Evolutionary conservation across 768 basidiomycete species (phyloP).

Genomic region (Trametes cinnabarina): DNA sequence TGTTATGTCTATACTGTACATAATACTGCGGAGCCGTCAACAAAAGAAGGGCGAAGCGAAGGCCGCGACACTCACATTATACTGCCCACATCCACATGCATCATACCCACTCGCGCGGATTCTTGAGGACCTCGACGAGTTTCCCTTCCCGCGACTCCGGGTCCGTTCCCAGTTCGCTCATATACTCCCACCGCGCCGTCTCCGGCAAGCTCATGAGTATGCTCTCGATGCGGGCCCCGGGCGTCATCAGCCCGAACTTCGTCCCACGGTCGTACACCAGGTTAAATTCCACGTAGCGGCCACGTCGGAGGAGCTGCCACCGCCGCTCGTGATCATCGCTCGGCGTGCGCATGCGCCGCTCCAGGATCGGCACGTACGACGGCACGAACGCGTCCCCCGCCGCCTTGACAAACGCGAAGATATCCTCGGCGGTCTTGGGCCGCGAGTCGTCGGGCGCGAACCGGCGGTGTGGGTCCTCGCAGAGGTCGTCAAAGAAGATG

Average conservation of each 20-base stretch:
- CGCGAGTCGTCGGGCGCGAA: slow-evolving; percentile 44
- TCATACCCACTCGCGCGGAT: slow-evolving; percentile 47
- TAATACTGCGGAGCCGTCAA: not conserved
- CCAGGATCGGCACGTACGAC: slow-evolving; percentile 86
- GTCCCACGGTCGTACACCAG: slow-evolving; percentile 69
- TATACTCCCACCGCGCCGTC: slow-evolving; percentile 69
- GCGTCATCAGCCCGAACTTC: slow-evolving; percentile 61
- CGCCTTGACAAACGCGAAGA: slow-evolving; percentile 72
- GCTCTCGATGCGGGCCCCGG: slow-evolving; percentile 60
- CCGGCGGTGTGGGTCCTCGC: slow-evolving; percentile 61
- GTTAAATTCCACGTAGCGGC: slow-evolving; percentile 88
- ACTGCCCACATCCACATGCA: not conserved
- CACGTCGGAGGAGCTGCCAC: slow-evolving; percentile 91
- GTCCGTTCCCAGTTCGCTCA: slow-evolving; percentile 49
- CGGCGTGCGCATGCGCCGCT: slow-evolving; percentile 51
- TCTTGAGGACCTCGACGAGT: slow-evolving; percentile 48
- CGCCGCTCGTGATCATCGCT: slow-evolving; percentile 68
- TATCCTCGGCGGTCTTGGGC: slow-evolving; percentile 59
- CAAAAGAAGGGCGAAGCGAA: no score
- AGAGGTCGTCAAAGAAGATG: slow-evolving; percentile 95
- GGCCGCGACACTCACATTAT: not conserved
- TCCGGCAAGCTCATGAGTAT: slow-evolving; percentile 66
- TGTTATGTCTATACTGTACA: not conserved
- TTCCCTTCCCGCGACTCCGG: slow-evolving; percentile 51
- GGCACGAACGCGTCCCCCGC: slow-evolving; percentile 83